A percentile compares a stretch with the other conserved stretches of the same genome.
Evolutionary conservation across 1,284 basidiomycete species (phyloP).

Genomic region (Cutaneotrichosporon mucoides): DNA sequence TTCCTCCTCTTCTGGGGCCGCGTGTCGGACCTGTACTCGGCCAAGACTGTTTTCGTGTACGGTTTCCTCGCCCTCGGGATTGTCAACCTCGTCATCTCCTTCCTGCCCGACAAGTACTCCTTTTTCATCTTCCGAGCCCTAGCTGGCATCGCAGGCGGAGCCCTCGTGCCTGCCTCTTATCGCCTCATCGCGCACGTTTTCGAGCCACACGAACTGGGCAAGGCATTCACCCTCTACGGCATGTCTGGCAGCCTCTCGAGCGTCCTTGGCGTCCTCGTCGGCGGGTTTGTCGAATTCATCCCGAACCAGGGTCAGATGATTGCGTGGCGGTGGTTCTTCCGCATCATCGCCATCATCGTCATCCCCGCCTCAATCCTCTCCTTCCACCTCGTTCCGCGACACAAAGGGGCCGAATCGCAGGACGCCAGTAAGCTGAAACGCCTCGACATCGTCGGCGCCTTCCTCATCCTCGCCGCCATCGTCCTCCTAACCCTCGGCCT

Average conservation of each 20-base stretch:
- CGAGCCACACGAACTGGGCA: slow-evolving; percentile 28
- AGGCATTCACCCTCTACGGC: slow-evolving; percentile 40
- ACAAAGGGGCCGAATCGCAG: slow-evolving; percentile 17
- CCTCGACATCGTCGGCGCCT: slow-evolving; percentile 37
- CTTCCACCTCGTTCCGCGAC: slow-evolving; percentile 27
- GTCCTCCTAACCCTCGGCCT: slow-evolving; percentile 44
- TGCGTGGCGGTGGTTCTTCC: slow-evolving; percentile 42
- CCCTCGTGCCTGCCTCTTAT: slow-evolving; percentile 41
- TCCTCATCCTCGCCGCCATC: slow-evolving; percentile 35
- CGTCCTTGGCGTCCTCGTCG: slow-evolving; percentile 39
- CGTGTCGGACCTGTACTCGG: slow-evolving; percentile 36
- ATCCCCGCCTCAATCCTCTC: slow-evolving; percentile 28
- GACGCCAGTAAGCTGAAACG: slow-evolving; percentile 28
- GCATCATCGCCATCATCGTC: slow-evolving; percentile 25
- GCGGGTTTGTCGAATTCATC: slow-evolving; percentile 45
- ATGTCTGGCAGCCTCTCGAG: slow-evolving; percentile 45
- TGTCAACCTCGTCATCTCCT: slow-evolving; percentile 33
- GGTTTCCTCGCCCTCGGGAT: slow-evolving; percentile 32
- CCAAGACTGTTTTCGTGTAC: slow-evolving; percentile 32
- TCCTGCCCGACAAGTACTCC: slow-evolving; percentile 31
- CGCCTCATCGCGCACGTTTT: slow-evolving; percentile 43
- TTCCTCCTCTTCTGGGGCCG: slow-evolving; percentile 41
- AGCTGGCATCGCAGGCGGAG: slow-evolving; percentile 31
- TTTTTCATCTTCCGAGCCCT: slow-evolving; percentile 37
- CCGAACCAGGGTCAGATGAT: slow-evolving; percentile 40